Conservation (phyloP, 371 early-diverging fungal species). For the Amoeboaphelidium protococcarum region DNA sequence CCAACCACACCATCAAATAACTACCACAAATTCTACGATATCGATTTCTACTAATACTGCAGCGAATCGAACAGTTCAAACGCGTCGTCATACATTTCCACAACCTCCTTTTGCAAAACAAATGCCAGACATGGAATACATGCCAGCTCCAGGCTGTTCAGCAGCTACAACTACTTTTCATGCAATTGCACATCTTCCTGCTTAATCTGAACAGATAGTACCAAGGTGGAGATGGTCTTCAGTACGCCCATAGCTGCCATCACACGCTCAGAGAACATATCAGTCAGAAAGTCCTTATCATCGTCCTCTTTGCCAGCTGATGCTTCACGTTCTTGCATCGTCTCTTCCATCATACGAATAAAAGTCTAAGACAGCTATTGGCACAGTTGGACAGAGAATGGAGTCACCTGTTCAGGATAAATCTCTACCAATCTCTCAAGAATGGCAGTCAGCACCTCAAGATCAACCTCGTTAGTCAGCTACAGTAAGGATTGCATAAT, state of each 20-base stretch:
- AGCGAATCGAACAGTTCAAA: constrained; percentile 66
- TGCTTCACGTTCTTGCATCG: constrained; percentile 7
- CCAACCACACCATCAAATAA: constrained; percentile 41
- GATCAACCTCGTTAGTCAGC: constrained; percentile 62
- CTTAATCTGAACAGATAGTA: constrained; percentile 19
- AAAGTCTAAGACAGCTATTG: constrained; percentile 54
- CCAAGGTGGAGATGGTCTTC: constrained; percentile 59
- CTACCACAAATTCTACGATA: constrained; percentile 57
- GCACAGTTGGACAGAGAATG: constrained; percentile 62
- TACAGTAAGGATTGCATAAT: constrained; percentile 18
- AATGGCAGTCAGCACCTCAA: constrained; percentile 53
- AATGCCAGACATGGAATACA: constrained; percentile 1
- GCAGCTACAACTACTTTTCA: neutral
- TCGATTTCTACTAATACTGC: constrained; percentile 41
- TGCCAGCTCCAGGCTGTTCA: neutral
- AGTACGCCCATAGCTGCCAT: constrained; percentile 59
- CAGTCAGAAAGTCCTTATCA: too few relatives aligned
- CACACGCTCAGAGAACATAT: too few relatives aligned
- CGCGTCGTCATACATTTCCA: constrained; percentile 51
- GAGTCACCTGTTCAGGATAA: constrained; percentile 60
- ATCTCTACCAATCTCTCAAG: constrained; percentile 65
- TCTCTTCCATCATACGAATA: constrained; percentile 44
- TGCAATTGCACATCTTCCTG: constrained; percentile 21
- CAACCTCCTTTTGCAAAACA: constrained; percentile 1
- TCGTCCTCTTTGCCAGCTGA: constrained; percentile 15